Evolutionary conservation across 2,329 filamentous ascomycete genomes (phyloP).

Genomic region (Fusarium metavorans): DNA sequence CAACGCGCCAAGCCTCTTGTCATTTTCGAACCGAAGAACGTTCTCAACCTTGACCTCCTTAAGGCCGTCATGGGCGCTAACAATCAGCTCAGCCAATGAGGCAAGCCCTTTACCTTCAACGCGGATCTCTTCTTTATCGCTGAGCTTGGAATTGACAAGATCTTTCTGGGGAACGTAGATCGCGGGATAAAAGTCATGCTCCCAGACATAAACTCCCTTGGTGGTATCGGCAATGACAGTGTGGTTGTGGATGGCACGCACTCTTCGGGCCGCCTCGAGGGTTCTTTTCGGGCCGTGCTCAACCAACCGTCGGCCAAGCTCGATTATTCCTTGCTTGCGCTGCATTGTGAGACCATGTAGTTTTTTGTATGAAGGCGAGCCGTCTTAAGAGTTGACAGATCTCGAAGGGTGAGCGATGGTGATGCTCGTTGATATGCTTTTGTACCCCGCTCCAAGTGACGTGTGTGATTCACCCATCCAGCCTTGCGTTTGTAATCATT

Average conservation of each 20-base stretch:
- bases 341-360: background rate
- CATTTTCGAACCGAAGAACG: conserved; percentile 54
- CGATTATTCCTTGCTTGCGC: background rate
- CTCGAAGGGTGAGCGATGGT: background rate
- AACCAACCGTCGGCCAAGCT: conserved; percentile 25
- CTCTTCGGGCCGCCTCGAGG: conserved; percentile 43
- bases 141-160: conserved; percentile 45
- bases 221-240: conserved; percentile 53
- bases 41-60: conserved; percentile 47
- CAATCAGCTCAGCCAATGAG: conserved; percentile 48
- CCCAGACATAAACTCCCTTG: conserved; percentile 55
- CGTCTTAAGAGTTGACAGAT: background rate
- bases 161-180: conserved; percentile 54
- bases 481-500: background rate
- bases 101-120: conserved; percentile 42
- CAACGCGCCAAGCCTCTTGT: conserved; percentile 50
- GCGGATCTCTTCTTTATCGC: conserved; percentile 44
- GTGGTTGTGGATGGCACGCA: conserved; percentile 51
- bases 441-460: conserved; percentile 38
- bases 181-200: conserved; percentile 62
- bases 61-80: conserved; percentile 42
- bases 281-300: conserved; percentile 36
- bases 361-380: background rate
- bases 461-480: background rate
- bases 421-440: background rate